These are phyloP conservation scores for Clitopilus passeckerianus DNA, from an alignment of 768 basidiomycete species.

Conservation along the genomic window DNA sequence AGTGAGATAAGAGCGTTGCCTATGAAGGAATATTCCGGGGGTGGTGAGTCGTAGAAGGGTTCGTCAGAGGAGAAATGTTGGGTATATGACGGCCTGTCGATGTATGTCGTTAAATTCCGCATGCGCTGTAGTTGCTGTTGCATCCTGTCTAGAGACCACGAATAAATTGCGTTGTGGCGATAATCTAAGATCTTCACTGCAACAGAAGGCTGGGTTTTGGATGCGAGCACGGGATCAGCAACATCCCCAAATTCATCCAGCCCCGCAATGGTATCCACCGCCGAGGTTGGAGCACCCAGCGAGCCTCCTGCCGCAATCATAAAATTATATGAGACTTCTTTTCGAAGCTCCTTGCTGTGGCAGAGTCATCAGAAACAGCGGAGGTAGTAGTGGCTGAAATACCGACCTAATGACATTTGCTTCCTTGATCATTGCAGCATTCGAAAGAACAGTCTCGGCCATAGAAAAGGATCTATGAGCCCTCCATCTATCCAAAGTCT, in stretches of 20 bases:
- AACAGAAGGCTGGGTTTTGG: constrained; percentile 75
- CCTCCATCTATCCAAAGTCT: constrained; percentile 83
- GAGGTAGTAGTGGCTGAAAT: background rate
- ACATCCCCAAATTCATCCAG: constrained; percentile 92
- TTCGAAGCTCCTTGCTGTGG: constrained; percentile 76
- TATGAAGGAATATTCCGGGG: constrained; percentile 89
- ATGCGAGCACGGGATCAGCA: constrained; percentile 73
- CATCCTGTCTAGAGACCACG: constrained; percentile 88
- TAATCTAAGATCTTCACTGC: constrained; percentile 91
- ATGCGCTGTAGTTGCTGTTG: constrained; percentile 88
- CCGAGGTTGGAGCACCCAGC: constrained; percentile 73
- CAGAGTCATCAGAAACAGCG: background rate
- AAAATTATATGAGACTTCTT: constrained; percentile 90
- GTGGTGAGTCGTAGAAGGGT: constrained; percentile 86
- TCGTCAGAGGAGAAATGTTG: constrained; percentile 93
- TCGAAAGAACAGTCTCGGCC: constrained; percentile 84
- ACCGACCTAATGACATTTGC: constrained; percentile 85
- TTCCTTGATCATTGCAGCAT: constrained; percentile 86
- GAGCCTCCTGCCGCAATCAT: constrained; percentile 81
- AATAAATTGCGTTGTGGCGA: constrained; percentile 79
- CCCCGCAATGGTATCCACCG: constrained; percentile 81
- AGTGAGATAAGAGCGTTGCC: constrained; percentile 84
- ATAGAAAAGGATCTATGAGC: constrained; percentile 83
- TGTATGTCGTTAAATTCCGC: constrained; percentile 87
- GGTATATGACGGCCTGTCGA: constrained; percentile 89